A percentile compares a stretch with the other conserved stretches of the same genome.
phyloP scores from a whole-genome alignment of 192 early-diverging fungal genomes.

The Neocallimastix lanati region DNA sequence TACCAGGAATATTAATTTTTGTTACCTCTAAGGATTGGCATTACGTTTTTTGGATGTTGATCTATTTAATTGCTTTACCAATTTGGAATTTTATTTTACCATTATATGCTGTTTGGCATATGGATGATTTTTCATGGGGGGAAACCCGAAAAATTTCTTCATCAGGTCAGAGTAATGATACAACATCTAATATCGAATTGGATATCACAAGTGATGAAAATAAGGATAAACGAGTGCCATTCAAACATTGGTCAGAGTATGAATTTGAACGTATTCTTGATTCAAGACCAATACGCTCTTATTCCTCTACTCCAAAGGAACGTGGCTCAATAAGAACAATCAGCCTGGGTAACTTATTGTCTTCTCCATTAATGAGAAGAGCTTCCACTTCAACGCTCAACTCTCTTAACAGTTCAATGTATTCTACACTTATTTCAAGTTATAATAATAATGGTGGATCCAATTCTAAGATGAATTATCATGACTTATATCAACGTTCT shows the following conservation, averaged over 20 bases:
- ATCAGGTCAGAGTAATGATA: background rate
- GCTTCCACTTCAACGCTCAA: background rate
- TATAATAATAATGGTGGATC: background rate
- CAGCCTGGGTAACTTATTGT: background rate
- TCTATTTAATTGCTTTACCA: constrained; percentile 39
- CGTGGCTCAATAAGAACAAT: background rate
- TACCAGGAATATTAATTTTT: constrained; percentile 78
- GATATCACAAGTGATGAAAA: background rate
- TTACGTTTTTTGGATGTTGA: constrained; percentile 80
- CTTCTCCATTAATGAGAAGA: background rate
- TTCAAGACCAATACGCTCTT: background rate
- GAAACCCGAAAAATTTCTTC: constrained; percentile 33
- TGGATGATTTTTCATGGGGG: constrained; percentile 99
- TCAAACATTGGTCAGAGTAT: background rate
- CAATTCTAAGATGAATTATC: background rate
- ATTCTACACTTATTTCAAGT: background rate
- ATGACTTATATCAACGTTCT: background rate
- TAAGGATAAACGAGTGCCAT: background rate
- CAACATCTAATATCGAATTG: background rate
- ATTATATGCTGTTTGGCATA: constrained; percentile 91
- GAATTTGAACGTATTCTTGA: background rate
- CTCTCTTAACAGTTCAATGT: background rate
- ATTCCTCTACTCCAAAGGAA: background rate
- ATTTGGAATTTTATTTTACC: constrained; percentile 49
- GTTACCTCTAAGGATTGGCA: constrained; percentile 64